These are phyloP conservation scores for Fusarium sacchari DNA, from an alignment of 2,329 filamentous ascomycete genomes.

Conservation along the genomic window DNA sequence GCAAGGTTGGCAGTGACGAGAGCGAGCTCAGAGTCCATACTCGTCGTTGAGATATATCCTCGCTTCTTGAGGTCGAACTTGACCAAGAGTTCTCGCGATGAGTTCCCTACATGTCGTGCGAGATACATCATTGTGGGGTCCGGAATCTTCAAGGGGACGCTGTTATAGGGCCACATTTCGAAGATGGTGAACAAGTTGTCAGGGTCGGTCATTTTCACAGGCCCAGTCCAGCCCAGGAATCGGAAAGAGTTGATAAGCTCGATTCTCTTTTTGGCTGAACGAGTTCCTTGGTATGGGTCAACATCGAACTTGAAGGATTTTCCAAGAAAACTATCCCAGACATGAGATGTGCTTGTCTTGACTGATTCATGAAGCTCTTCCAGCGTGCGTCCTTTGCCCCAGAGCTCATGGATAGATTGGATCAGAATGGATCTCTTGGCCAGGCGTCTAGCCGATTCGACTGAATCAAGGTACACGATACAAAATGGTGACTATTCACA, in stretches of 20 bases:
- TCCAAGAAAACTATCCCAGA: conserved; percentile 73
- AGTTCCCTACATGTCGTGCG: conserved; percentile 74
- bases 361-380: conserved; percentile 75
- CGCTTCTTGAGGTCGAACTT: conserved; percentile 93
- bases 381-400: conserved; percentile 78
- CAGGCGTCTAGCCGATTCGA: conserved; percentile 71
- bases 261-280: conserved; percentile 70
- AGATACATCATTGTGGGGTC: conserved; percentile 72
- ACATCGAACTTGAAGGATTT: conserved; percentile 84
- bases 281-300: conserved; percentile 83
- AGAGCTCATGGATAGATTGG: conserved; percentile 88
- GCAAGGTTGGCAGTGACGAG: conserved; percentile 93
- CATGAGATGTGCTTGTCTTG: conserved; percentile 63
- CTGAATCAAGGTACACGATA: conserved; percentile 74
- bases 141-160: conserved; percentile 57
- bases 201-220: conserved; percentile 78
- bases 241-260: conserved; percentile 83
- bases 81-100: conserved; percentile 73
- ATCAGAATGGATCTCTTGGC: conserved; percentile 82
- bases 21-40: conserved; percentile 95
- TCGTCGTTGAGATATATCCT: conserved; percentile 92
- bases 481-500: conserved; percentile 82
- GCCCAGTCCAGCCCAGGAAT: conserved; percentile 81
- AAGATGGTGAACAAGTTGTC: conserved; percentile 82
- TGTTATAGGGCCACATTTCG: conserved; percentile 77